Percentiles rank a stretch among this genome's conserved stretches.
Conservation (phyloP, 805 yeast species). For the Schwanniomyces occidentalis region DNA sequence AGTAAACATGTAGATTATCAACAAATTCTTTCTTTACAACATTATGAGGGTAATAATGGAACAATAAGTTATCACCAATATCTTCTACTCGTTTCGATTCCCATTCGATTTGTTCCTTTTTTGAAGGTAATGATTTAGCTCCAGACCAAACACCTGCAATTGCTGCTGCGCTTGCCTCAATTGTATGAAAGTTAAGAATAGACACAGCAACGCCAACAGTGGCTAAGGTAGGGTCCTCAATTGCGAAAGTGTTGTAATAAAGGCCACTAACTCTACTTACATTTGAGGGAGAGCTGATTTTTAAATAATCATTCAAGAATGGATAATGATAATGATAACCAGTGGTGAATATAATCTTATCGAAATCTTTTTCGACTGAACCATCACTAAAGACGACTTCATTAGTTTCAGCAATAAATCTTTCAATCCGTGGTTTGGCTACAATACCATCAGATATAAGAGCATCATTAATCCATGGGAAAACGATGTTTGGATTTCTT, state of each 20-base stretch:
- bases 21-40: conserved; percentile 24
- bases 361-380: conserved; percentile 25
- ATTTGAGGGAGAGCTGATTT: conserved; percentile 24
- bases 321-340: conserved; percentile 53
- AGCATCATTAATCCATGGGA: conserved; percentile 40
- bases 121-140: conserved; percentile 36
- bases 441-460: conserved; percentile 32
- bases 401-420: conserved; percentile 21
- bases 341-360: conserved; percentile 48
- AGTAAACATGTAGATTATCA: conserved; percentile 22
- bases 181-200: conserved; percentile 47
- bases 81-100: conserved; percentile 22
- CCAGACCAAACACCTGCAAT: conserved; percentile 58
- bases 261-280: conserved; percentile 37
- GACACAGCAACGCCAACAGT: conserved; percentile 42
- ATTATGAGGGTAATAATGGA: conserved; percentile 32
- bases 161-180: conserved; percentile 55
- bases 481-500: conserved; percentile 27
- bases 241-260: conserved; percentile 37
- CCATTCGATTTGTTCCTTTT: conserved; percentile 40
- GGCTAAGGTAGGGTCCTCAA: conserved; percentile 45
- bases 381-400: conserved; percentile 29
- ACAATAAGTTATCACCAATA: conserved; percentile 22
- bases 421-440: conserved; percentile 27
- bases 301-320: conserved; percentile 28